Evolutionary conservation across 352 stramenopile species (phyloP).

Genomic region (Pythium monospermum): DNA sequence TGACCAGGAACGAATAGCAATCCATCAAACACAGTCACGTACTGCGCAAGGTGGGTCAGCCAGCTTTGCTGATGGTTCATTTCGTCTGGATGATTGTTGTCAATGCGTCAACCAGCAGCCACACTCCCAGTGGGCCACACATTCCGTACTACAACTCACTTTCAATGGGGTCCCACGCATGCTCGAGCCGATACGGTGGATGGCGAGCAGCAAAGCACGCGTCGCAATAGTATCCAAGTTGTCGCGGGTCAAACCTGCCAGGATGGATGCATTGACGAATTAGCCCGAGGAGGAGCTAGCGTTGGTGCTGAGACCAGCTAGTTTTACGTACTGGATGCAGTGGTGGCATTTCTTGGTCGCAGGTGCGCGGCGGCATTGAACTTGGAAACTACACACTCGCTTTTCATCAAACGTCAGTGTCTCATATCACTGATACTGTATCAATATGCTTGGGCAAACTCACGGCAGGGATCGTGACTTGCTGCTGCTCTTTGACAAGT

Average conservation of each 20-base stretch:
- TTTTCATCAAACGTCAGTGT: slow-evolving; percentile 4
- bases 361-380: slow-evolving; percentile 33
- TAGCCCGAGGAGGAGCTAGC: neutral
- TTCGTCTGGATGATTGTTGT: slow-evolving; percentile 24
- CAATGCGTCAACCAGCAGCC: neutral
- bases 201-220: slow-evolving; percentile 54
- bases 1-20: neutral
- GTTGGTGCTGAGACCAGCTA: neutral
- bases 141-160: slow-evolving; percentile 15
- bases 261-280: neutral
- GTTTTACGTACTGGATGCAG: slow-evolving; percentile 48
- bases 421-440: neutral
- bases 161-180: slow-evolving; percentile 47
- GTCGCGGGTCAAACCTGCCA: slow-evolving; percentile 46
- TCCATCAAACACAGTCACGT: neutral
- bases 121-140: neutral
- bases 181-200: slow-evolving; percentile 42
- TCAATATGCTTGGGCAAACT: neutral
- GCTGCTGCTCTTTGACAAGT: neutral
- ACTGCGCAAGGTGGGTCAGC: slow-evolving; percentile 54
- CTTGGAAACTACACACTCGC: slow-evolving; percentile 51
- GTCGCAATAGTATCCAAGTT: slow-evolving; percentile 63
- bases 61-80: slow-evolving; percentile 60
- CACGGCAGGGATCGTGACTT: neutral
- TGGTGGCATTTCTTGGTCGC: slow-evolving; percentile 65